phyloP scores from a whole-genome alignment of 805 yeast genomes.

The Candida parachauliodes region DNA sequence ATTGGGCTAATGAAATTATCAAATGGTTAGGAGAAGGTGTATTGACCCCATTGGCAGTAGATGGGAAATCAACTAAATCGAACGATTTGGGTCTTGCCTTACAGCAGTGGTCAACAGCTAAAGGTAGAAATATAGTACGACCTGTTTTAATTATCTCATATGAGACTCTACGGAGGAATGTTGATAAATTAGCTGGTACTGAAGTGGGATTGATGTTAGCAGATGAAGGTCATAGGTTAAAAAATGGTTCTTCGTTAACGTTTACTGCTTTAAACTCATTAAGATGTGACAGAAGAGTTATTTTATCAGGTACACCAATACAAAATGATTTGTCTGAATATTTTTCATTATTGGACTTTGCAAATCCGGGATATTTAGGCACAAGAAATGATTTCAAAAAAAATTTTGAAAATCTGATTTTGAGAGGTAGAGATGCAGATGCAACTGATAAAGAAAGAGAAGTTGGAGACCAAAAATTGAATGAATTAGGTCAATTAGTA shows the following conservation, averaged over 20 bases:
- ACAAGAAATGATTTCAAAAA: constrained; percentile 78
- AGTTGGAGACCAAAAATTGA: constrained; percentile 65
- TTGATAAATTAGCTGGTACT: constrained; percentile 65
- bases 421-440: constrained; percentile 83
- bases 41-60: constrained; percentile 83
- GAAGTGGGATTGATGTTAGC: constrained; percentile 92
- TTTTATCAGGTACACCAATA: constrained; percentile 94
- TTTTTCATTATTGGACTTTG: constrained; percentile 93
- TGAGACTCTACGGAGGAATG: constrained; percentile 87
- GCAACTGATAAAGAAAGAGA: constrained; percentile 77
- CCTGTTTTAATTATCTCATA: constrained; percentile 93
- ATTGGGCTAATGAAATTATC: constrained; percentile 93
- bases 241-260: constrained; percentile 86
- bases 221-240: constrained; percentile 96
- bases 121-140: constrained; percentile 82
- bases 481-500: constrained; percentile 70
- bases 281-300: constrained; percentile 74
- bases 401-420: constrained; percentile 75
- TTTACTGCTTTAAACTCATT: constrained; percentile 84
- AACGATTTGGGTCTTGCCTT: constrained; percentile 72
- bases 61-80: constrained; percentile 81
- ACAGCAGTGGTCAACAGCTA: constrained; percentile 75
- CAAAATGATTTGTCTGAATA: constrained; percentile 93
- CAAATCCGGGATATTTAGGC: constrained; percentile 92
- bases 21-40: constrained; percentile 95